Conservation (phyloP, 1,284 basidiomycete species). For the Cutaneotrichosporon dermatis region DNA sequence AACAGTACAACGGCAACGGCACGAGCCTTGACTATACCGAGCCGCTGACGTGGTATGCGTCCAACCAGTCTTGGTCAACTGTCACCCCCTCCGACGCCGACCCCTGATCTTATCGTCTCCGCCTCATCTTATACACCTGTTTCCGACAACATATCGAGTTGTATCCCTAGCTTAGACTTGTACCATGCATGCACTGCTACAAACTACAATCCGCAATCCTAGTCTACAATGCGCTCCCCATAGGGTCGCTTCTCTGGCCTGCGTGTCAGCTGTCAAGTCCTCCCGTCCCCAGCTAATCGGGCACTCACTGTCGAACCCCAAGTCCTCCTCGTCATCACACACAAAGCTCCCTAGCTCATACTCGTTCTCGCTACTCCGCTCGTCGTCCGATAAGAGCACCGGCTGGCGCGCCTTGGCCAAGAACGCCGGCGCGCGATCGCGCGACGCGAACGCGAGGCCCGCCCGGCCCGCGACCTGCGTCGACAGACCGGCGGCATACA, state of each 20-base stretch:
- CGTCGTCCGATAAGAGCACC: slow-evolving; percentile 41
- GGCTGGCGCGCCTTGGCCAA: slow-evolving; percentile 42
- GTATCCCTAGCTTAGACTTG: neutral
- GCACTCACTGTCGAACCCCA: slow-evolving; percentile 26
- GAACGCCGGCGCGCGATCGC: slow-evolving; percentile 22
- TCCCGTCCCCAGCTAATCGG: too few relatives aligned
- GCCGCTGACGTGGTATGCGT: slow-evolving; percentile 17
- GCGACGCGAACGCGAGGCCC: slow-evolving; percentile 33
- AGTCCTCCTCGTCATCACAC: slow-evolving; percentile 33
- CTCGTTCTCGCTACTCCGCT: slow-evolving; percentile 38
- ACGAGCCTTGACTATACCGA: slow-evolving; percentile 31
- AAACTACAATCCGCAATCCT: too few relatives aligned
- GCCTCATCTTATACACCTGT: too few relatives aligned
- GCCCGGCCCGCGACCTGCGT: slow-evolving; percentile 34
- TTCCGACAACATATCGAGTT: neutral
- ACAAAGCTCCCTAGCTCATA: slow-evolving; percentile 45
- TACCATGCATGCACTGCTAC: too few relatives aligned
- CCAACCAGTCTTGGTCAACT: slow-evolving; percentile 9
- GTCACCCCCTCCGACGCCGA: neutral
- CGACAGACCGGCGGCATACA: slow-evolving; percentile 42
- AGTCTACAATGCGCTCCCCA: too few relatives aligned
- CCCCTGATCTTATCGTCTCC: too few relatives aligned
- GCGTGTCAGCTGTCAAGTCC: too few relatives aligned
- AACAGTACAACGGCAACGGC: slow-evolving; percentile 26
- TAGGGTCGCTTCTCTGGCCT: too few relatives aligned